phyloP scores from a whole-genome alignment of 2,329 filamentous ascomycete species.

The Botrytis fragariae region DNA sequence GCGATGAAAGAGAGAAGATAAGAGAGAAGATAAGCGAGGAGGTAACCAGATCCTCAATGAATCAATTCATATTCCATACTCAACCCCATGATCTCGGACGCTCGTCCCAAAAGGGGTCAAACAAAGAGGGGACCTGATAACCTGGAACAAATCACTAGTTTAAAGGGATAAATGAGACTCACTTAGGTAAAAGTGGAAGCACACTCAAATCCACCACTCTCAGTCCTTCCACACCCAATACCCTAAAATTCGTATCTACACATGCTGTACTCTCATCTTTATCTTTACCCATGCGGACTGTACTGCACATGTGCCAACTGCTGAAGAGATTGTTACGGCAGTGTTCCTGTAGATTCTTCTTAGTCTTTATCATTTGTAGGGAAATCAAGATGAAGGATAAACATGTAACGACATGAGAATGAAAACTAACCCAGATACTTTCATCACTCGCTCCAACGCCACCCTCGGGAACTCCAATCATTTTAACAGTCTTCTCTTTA shows the following conservation, averaged over 20 bases:
- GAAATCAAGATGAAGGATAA: no score
- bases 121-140: not conserved
- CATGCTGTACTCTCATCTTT: slow-evolving; percentile 44
- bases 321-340: not conserved
- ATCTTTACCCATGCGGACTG: not conserved
- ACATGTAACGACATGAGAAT: not conserved
- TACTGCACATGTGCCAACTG: slow-evolving; percentile 14
- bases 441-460: not conserved
- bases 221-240: slow-evolving; percentile 49
- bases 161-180: slow-evolving; percentile 30
- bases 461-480: slow-evolving; percentile 10
- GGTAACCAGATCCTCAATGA: not conserved
- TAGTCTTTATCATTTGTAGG: not conserved
- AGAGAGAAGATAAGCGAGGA: not conserved
- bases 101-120: not conserved
- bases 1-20: not conserved
- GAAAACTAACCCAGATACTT: slow-evolving; percentile 8
- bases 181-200: slow-evolving; percentile 50
- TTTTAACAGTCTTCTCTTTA: not conserved
- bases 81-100: not conserved
- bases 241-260: slow-evolving; percentile 50
- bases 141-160: accelerated
- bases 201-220: slow-evolving; percentile 53
- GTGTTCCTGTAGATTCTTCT: not conserved
- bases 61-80: not conserved